phyloP scores from a whole-genome alignment of 2,329 filamentous ascomycete species.

The Ophiosphaerella narmari region DNA sequence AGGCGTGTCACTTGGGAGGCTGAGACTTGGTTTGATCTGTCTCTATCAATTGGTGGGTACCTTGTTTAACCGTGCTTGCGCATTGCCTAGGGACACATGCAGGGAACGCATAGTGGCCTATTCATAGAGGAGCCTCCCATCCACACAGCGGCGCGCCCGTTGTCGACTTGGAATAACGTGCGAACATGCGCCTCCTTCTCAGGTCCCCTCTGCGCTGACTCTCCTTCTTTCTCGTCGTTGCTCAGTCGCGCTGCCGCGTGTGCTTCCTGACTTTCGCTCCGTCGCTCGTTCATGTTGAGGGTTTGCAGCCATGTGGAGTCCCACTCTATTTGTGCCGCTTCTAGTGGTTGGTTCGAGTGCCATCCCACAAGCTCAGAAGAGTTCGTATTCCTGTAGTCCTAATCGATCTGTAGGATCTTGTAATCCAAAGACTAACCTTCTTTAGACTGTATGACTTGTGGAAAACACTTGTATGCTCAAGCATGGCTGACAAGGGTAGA shows the following conservation, averaged over 20 bases:
- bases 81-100: constrained; percentile 20
- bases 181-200: constrained; percentile 2
- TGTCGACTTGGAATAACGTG: constrained; percentile 7
- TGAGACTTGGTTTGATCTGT: not conserved
- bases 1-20: no score
- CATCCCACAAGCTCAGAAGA: constrained; percentile 12
- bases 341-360: constrained; percentile 19
- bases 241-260: constrained; percentile 9
- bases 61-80: constrained; percentile 17
- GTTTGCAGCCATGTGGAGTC: constrained; percentile 27
- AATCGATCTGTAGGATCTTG: no score
- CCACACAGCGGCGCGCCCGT: not conserved
- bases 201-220: constrained; percentile 4
- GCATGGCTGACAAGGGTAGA: constrained; percentile 7
- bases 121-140: constrained; percentile 25
- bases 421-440: not conserved
- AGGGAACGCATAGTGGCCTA: constrained; percentile 29
- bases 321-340: constrained; percentile 21
- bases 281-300: constrained; percentile 27
- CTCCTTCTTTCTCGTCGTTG: constrained; percentile 1
- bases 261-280: constrained; percentile 17
- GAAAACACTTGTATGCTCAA: not conserved
- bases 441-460: constrained; percentile 18
- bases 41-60: constrained; percentile 22
- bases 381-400: constrained; percentile 17